Evolutionary conservation across 2,329 filamentous ascomycete genomes (phyloP), one percentile per base, ranked within the genome.

Genomic region (Pyricularia pennisetigena): DNA sequence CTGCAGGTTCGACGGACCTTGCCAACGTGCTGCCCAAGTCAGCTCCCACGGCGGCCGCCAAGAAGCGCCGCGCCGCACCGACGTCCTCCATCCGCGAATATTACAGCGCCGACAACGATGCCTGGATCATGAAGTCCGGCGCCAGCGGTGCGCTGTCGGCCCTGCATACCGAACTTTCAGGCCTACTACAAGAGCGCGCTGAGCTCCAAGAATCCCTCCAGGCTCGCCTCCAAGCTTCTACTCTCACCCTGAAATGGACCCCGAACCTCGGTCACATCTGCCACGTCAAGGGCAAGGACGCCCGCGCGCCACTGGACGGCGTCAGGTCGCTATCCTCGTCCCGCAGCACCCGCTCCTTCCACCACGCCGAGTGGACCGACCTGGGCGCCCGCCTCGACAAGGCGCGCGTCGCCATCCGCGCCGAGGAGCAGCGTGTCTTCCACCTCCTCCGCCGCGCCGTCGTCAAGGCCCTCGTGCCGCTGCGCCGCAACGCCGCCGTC

Each of bases 181-280:
- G 75, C 0, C 82, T 97, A 1, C 76, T 83, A 2, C 72, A 81
- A 2, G 85, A 90, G 70, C 95, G 92, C 74, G 72, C 75, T 0
- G 70, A 77, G 1, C 82, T 98, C 4, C 85, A 85, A 10, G 80
- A 85, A 23, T 78, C 79, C 4, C 82, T 98, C 26, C 87, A 88
- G 67, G 77, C 84, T 14, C 82, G 86, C 5, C 82, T 94, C 62
- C 77, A 79, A 69, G 87, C 88, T 12, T 78, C 86, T 6, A 89
- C 85, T 69, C 83, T 98, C 62, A 90, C 88, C 0, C 84, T 99
- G 24, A 91, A 90, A 73, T 98, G 93, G 91, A 93, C 90, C 0
- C 90, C 94, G 0, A 90, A 89, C 16, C 84, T 97, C 1, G 94
- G 95, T 9, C 92, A 99, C 76, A 91, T 97, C 74, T 94, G 91